These are phyloP conservation scores for Taphrina wiesneri DNA, from an alignment of 1,139 yeast genomes.

Conservation along the genomic window DNA sequence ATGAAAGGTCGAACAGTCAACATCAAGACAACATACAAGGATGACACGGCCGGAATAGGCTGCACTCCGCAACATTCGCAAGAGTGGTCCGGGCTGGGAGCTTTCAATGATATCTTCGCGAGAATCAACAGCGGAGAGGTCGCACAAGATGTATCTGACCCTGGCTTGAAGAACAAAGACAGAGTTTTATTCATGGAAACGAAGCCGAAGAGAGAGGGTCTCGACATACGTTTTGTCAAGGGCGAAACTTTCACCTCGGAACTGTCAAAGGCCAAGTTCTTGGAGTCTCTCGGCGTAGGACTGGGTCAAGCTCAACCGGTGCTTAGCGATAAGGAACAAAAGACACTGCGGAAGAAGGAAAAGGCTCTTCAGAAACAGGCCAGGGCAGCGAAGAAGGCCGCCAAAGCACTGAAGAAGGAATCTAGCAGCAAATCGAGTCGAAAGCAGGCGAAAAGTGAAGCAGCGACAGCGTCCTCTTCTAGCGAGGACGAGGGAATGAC, in stretches of 20 bases:
- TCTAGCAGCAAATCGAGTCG: neutral
- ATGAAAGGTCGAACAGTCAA: constrained; percentile 53
- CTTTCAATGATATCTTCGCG: constrained; percentile 85
- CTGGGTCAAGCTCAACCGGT: neutral
- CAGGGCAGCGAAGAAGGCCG: constrained; percentile 16
- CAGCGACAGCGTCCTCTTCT: neutral
- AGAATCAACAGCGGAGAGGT: constrained; percentile 56
- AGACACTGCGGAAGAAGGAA: constrained; percentile 4
- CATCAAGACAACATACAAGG: constrained; percentile 76
- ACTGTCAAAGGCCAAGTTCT: constrained; percentile 41
- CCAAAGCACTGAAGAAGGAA: constrained; percentile 5
- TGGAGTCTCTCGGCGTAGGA: constrained; percentile 21
- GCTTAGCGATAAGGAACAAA: neutral
- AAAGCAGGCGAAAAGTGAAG: neutral
- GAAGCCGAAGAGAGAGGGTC: constrained; percentile 34
- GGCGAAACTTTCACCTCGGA: constrained; percentile 44
- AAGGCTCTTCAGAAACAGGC: constrained; percentile 16
- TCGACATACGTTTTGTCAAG: constrained; percentile 43
- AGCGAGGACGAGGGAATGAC: neutral
- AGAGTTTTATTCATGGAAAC: constrained; percentile 23
- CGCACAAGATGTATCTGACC: constrained; percentile 6
- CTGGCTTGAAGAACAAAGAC: constrained; percentile 22
- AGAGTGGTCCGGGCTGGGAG: constrained; percentile 87
- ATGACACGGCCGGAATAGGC: constrained; percentile 83
- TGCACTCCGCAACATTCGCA: constrained; percentile 67